These are phyloP conservation scores for Echinosophora koreensis DNA, from an alignment of 306 rosid species.

Conservation along the genomic window DNA sequence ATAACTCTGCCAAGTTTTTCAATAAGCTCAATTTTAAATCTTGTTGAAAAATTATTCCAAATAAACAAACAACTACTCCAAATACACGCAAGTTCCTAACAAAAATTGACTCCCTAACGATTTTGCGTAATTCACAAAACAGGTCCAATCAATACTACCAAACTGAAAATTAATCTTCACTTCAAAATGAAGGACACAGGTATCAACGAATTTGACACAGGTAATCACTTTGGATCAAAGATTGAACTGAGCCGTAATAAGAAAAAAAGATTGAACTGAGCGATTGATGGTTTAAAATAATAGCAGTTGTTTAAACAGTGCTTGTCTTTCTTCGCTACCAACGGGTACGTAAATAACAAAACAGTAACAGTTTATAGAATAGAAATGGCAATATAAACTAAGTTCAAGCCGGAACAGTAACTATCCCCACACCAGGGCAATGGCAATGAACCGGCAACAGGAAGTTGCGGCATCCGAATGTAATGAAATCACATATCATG, in stretches of 20 bases:
- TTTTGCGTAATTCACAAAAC: too few species aligned
- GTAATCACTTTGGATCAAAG: not conserved
- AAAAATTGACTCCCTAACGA: not conserved
- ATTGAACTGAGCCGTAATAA: not conserved
- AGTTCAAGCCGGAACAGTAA: slow-evolving; percentile 42
- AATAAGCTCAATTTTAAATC: not conserved
- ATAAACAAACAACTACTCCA: not conserved
- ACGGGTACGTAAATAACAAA: slow-evolving; percentile 13
- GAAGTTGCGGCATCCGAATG: slow-evolving; percentile 64
- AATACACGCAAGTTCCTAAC: not conserved
- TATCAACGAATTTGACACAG: too few species aligned
- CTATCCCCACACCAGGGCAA: slow-evolving; percentile 18
- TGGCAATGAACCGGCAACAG: slow-evolving; percentile 62
- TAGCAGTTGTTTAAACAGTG: slow-evolving; percentile 28
- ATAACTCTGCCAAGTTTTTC: too few species aligned
- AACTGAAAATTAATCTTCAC: not conserved
- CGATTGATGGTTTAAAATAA: not conserved
- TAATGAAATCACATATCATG: slow-evolving; percentile 33
- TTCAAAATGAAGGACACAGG: too few species aligned
- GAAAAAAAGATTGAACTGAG: not conserved
- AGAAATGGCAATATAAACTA: slow-evolving; percentile 43
- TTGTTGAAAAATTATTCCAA: not conserved
- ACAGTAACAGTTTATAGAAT: slow-evolving; percentile 34
- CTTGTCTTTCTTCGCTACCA: slow-evolving; percentile 15
- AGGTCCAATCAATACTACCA: too few species aligned